phyloP scores from a whole-genome alignment of 352 stramenopile species.

The Pythium periplocum region DNA sequence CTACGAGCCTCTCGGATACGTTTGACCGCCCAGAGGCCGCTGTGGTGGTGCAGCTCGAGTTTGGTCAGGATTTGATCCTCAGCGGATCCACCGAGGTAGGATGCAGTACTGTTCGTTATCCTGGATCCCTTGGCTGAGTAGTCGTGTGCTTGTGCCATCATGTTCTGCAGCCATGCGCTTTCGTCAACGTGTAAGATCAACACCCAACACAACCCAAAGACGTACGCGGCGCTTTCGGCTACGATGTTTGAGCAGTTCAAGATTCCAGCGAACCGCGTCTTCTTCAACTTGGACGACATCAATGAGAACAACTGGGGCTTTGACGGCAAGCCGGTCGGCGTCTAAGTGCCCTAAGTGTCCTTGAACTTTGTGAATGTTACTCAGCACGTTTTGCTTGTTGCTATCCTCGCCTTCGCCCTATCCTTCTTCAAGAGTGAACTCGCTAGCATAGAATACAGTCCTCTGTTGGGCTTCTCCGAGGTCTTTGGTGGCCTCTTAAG shows the following conservation, averaged over 20 bases:
- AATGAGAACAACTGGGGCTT: slow-evolving; percentile 23
- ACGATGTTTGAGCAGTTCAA: slow-evolving; percentile 16
- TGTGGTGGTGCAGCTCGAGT: slow-evolving; percentile 36
- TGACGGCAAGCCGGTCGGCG: slow-evolving; percentile 4
- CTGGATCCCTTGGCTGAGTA: no score
- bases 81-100: slow-evolving; percentile 22
- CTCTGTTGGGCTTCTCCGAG: no score
- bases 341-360: background rate
- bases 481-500: no score
- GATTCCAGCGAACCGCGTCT: slow-evolving; percentile 26
- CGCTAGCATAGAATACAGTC: no score
- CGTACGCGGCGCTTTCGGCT: slow-evolving; percentile 20
- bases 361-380: no score
- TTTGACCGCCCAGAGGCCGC: slow-evolving; percentile 29
- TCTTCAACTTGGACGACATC: slow-evolving; percentile 35
- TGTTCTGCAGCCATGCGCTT: slow-evolving; percentile 27
- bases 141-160: background rate
- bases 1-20: slow-evolving; percentile 29
- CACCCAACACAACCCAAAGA: slow-evolving; percentile 25
- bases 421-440: no score
- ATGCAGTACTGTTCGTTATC: background rate
- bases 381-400: no score
- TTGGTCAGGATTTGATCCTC: slow-evolving; percentile 31
- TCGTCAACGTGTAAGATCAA: slow-evolving; percentile 31
- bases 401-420: no score